A percentile compares a stretch with the other conserved stretches of the same genome.
Evolutionary conservation across 2,329 filamentous ascomycete genomes (phyloP).

Genomic region (Spiromastix sp.): DNA sequence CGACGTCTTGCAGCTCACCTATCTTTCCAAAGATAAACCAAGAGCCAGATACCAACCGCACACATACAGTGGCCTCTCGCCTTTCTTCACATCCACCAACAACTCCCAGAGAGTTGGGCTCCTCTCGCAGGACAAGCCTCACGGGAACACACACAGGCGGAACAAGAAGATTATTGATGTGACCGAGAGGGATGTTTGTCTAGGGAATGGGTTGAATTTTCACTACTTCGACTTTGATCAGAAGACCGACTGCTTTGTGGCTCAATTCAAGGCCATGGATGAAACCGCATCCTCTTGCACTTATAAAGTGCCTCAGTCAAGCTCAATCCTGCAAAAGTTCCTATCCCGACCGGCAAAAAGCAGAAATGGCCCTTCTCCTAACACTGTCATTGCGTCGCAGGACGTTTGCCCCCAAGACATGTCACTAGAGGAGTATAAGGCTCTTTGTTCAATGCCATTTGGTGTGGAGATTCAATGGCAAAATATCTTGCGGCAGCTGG

Average conservation of each 20-base stretch:
- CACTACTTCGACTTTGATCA: slow-evolving; percentile 30
- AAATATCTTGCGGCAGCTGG: slow-evolving; percentile 45
- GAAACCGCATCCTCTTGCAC: background rate
- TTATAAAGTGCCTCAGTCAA: slow-evolving; percentile 1
- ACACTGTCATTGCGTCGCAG: slow-evolving; percentile 44
- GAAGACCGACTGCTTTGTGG: slow-evolving; percentile 5
- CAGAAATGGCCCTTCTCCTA: slow-evolving; percentile 24
- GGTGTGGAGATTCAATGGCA: slow-evolving; percentile 44
- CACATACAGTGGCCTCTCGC: slow-evolving; percentile 2
- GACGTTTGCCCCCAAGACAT: slow-evolving; percentile 38
- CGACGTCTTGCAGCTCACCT: background rate
- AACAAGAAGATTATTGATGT: slow-evolving; percentile 5
- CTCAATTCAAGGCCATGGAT: background rate
- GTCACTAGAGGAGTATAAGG: slow-evolving; percentile 44
- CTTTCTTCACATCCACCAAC: slow-evolving; percentile 4
- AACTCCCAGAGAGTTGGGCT: background rate
- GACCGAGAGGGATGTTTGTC: slow-evolving; percentile 29
- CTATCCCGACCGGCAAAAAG: slow-evolving; percentile 7
- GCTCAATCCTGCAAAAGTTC: slow-evolving; percentile 6
- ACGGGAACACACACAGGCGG: slow-evolving; percentile 11
- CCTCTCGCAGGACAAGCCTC: slow-evolving; percentile 7
- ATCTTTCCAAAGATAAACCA: background rate
- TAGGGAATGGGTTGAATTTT: slow-evolving; percentile 37
- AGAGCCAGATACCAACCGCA: background rate
- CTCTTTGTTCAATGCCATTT: slow-evolving; percentile 38